Evolutionary conservation across 169 alveolate species (phyloP).

Genomic region (Amoebophrya sp.): DNA sequence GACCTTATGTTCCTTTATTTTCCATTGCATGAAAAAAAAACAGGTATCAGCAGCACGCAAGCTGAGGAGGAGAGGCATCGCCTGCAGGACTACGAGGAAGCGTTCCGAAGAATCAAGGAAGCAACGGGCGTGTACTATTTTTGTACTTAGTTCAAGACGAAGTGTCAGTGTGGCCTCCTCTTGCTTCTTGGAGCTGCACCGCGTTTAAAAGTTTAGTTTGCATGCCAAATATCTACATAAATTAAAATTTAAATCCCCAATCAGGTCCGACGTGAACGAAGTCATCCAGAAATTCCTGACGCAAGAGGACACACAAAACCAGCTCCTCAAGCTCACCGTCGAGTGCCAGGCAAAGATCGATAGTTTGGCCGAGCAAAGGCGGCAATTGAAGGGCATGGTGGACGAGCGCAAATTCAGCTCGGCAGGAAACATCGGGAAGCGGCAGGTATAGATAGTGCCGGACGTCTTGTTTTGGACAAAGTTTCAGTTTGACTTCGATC

Average conservation of each 20-base stretch:
- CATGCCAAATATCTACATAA: constrained; percentile 14
- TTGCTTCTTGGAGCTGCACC: too few species aligned
- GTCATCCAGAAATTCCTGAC: constrained; percentile 70
- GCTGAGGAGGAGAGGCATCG: constrained; percentile 46
- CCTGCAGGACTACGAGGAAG: constrained; percentile 59
- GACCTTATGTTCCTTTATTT: too few species aligned
- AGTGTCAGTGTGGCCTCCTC: too few species aligned
- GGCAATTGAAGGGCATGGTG: constrained; percentile 53
- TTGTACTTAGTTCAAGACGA: constrained; percentile 55
- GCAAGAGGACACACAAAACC: constrained; percentile 70
- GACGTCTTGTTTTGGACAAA: too few species aligned
- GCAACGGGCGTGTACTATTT: constrained; percentile 80
- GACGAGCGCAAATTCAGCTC: constrained; percentile 62
- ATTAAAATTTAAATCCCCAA: not conserved
- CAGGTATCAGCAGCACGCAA: constrained; percentile 32
- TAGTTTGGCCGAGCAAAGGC: constrained; percentile 52
- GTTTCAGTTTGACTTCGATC: too few species aligned
- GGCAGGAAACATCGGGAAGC: constrained; percentile 59
- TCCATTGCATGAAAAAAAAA: not conserved
- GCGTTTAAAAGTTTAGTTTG: not conserved
- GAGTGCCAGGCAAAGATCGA: constrained; percentile 67
- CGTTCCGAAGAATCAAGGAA: constrained; percentile 63
- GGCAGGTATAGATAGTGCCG: too few species aligned
- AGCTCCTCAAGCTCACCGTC: constrained; percentile 60
- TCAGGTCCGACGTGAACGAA: constrained; percentile 43